Percentiles rank a stretch among this genome's conserved stretches.
These are phyloP conservation scores for Mycena amicta DNA, from an alignment of 768 basidiomycete species.

Conservation along the genomic window DNA sequence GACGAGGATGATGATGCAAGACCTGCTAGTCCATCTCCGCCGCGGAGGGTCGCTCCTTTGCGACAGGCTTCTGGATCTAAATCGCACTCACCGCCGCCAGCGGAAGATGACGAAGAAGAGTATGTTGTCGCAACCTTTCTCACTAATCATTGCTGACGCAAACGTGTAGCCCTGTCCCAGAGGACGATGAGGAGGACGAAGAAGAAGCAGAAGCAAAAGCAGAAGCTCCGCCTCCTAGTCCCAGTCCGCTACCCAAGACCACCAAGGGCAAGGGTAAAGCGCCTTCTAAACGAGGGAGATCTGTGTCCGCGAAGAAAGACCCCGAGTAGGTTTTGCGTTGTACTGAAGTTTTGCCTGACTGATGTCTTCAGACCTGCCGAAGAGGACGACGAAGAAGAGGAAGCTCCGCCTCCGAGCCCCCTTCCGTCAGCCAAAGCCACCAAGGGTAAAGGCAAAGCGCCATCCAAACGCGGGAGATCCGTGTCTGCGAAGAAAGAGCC, in stretches of 20 bases:
- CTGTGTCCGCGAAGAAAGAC: not conserved
- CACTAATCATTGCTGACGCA: not conserved
- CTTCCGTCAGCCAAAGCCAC: not conserved
- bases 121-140: not conserved
- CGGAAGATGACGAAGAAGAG: not conserved
- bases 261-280: slow-evolving; percentile 1
- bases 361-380: not conserved
- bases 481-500: not conserved
- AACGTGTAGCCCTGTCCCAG: not conserved
- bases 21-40: not conserved
- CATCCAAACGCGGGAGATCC: not conserved
- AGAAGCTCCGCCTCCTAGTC: not conserved
- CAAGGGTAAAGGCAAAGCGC: not conserved
- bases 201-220: too few species aligned
- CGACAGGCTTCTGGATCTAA: not conserved
- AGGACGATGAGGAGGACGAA: too few species aligned
- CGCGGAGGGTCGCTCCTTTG: not conserved
- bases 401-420: not conserved
- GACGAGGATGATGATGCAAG: not conserved
- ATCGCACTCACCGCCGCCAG: not conserved
- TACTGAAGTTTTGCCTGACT: not conserved
- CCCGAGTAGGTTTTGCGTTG: not conserved
- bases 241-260: not conserved
- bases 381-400: not conserved
- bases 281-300: not conserved